Evolutionary conservation across 2,329 filamentous ascomycete species (phyloP), one percentile per base, ranked within the genome.

Genomic region (Diplodia seriata): DNA sequence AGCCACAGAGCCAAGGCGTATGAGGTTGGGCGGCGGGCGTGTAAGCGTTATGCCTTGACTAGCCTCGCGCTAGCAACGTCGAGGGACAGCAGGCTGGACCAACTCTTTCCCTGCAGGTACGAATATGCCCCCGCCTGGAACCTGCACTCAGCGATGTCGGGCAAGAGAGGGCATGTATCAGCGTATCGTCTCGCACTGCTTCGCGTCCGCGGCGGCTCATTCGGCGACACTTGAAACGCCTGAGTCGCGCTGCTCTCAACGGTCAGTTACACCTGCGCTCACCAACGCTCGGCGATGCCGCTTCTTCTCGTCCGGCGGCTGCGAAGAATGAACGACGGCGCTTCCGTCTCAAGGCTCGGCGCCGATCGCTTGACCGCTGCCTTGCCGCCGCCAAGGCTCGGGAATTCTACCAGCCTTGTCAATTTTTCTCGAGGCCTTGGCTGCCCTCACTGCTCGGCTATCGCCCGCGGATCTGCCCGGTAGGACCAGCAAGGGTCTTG

Each of bases 401-500:
- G 40, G 57, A 31, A 15, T 29, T 31, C n/a, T 57, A 29, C 23
- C 18, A 18, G 40, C 15, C 26, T n/a, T 20, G 29, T 61, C 23
- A n/a, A 47, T 18, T 49, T 59, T 29, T 51, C 8, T 53, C 50
- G 26, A 26, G 0, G 50, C 29, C 20, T 20, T 56, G 33, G 33
- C 33, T 36, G 9, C 33, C 33, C 33, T 36, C 33, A 11, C 1
- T 15, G 38, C 57, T 62, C 57, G 57, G 57, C 26, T 62, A 62
- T 62, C 57, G 57, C 43, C 33, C 31, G 40, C 57, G n/a, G 57
- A 62, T 62, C 57, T 49, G 38, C 55, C 40, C 55, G 31, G 55
- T 20, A 20, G 1, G 43, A 47, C 33, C n/a, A 59, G 36, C 55
- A 43, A n/a, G 55, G 55, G 31, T 47, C 23, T 33, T 38, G 23